Base-by-base conservation (phyloP, 1,139 yeast genomes). In the Suhomyces anneliseae region DNA sequence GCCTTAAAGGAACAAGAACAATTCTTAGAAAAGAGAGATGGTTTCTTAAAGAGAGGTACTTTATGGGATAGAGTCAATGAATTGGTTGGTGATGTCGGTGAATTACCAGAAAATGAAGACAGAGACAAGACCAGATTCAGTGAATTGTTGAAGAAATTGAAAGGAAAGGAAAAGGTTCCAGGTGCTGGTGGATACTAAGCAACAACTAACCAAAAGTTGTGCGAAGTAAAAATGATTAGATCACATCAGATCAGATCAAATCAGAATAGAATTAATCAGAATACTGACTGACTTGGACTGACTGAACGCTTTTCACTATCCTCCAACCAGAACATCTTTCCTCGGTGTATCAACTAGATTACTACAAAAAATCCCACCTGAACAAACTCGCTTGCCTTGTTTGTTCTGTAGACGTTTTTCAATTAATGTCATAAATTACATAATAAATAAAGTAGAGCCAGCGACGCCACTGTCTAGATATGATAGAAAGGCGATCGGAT, bases 41-140 rank as follows among this genome's bases (percentile, higher is more conserved):
- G 79, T 36, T 89, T 87, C 64, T 84, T 87, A 61, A 82, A 83
- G 52, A 84, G 82, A 47, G 81, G 85, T 29, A 86, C 95, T 33
- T 83, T 92, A 52, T 95, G 99, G 99, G 96, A 90, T 60, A 81
- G 97, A 60, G 90, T 77, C 24, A 68, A 71, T 52, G 82, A 78
- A 51, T 66, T 81, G 53, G 69, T 80, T 31, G 62, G 52, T 35
- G 77, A 72, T 35, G 74, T 69, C 27, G 79, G 79, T 26, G 78
- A 74, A 52, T 48, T 54, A 38, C 54, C 59, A 8, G 54, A 50
- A 11, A 34, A 41, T 27, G 61, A 54, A 10, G 58, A 51, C 41
- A 58, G 66, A 39, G 68, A 63, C 54, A 63, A 62, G 60, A 46
- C 61, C 24, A 54, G 65, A 27, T 62, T 63, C 54, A 57, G 54